A percentile compares a stretch with the other conserved stretches of the same genome.
Evolutionary conservation across 1,139 yeast genomes (phyloP).

Genomic region (Debaryomyces coudertii): DNA sequence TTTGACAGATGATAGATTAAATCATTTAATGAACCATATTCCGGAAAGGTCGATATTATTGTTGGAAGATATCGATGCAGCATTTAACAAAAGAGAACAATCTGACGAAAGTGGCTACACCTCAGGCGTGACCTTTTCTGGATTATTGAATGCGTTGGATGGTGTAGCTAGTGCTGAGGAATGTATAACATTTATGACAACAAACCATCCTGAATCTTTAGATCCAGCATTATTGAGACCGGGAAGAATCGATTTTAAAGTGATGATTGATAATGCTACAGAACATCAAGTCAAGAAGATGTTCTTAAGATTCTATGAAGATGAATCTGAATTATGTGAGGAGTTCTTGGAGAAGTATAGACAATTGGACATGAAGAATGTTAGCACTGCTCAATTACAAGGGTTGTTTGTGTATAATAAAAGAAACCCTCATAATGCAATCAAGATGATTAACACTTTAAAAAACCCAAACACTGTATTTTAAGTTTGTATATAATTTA

Average conservation of each 20-base stretch:
- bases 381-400: conserved; percentile 93
- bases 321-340: conserved; percentile 60
- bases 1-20: conserved; percentile 89
- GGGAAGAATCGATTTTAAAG: conserved; percentile 89
- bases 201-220: conserved; percentile 91
- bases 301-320: conserved; percentile 87
- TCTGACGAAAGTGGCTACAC: conserved; percentile 71
- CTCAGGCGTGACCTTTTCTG: conserved; percentile 94
- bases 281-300: conserved; percentile 75
- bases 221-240: conserved; percentile 90
- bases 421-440: conserved; percentile 76
- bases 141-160: conserved; percentile 88
- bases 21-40: conserved; percentile 93
- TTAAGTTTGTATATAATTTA: conserved; percentile 16
- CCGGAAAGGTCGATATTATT: conserved; percentile 86
- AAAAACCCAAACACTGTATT: conserved; percentile 37
- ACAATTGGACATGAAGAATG: conserved; percentile 53
- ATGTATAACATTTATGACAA: conserved; percentile 95
- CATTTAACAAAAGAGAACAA: conserved; percentile 83
- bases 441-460: conserved; percentile 59
- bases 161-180: conserved; percentile 99
- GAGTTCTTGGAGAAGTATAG: conserved; percentile 59
- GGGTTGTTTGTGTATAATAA: conserved; percentile 94
- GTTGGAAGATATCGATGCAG: conserved; percentile 94
- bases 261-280: conserved; percentile 82